Percentiles rank a stretch among this genome's conserved stretches.
Evolutionary conservation across 2,329 filamentous ascomycete genomes (phyloP).

Genomic region (Kalmusia sp.): DNA sequence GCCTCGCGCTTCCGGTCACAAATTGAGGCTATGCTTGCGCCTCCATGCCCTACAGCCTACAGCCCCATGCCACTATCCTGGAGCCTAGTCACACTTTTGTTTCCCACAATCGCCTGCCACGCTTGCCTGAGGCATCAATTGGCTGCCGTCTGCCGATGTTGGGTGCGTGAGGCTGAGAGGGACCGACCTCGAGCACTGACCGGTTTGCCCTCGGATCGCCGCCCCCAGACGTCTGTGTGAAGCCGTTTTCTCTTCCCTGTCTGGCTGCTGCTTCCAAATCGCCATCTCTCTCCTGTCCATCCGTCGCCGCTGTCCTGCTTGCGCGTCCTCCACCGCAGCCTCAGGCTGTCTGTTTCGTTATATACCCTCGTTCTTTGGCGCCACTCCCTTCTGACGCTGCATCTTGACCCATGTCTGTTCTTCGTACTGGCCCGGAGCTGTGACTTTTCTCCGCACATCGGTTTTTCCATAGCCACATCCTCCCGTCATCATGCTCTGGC

Average conservation of each 20-base stretch:
- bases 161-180: constrained; percentile 30
- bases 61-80: constrained; percentile 3
- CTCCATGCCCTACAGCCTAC: too few relatives aligned
- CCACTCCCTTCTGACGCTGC: constrained; percentile 15
- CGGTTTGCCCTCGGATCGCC: constrained; percentile 19
- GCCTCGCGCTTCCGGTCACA: constrained; percentile 8
- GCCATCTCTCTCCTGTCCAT: constrained; percentile 9
- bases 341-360: constrained; percentile 20
- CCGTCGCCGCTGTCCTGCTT: constrained; percentile 16
- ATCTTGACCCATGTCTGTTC: constrained; percentile 28
- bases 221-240: constrained; percentile 14
- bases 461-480: not conserved
- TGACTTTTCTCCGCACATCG: constrained; percentile 13
- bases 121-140: too few relatives aligned
- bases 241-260: constrained; percentile 2
- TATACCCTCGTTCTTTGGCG: constrained; percentile 22
- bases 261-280: constrained; percentile 11
- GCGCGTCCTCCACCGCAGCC: constrained; percentile 23
- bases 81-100: constrained; percentile 11
- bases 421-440: constrained; percentile 17
- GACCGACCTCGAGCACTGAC: constrained; percentile 29
- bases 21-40: constrained; percentile 17
- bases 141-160: too few relatives aligned
- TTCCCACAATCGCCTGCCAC: constrained; percentile 15
- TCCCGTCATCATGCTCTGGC: constrained; percentile 44